Percentiles rank a stretch among this genome's conserved stretches.
These are phyloP conservation scores for Fragaria ananassa DNA, from an alignment of 306 rosid species.

Conservation along the genomic window DNA sequence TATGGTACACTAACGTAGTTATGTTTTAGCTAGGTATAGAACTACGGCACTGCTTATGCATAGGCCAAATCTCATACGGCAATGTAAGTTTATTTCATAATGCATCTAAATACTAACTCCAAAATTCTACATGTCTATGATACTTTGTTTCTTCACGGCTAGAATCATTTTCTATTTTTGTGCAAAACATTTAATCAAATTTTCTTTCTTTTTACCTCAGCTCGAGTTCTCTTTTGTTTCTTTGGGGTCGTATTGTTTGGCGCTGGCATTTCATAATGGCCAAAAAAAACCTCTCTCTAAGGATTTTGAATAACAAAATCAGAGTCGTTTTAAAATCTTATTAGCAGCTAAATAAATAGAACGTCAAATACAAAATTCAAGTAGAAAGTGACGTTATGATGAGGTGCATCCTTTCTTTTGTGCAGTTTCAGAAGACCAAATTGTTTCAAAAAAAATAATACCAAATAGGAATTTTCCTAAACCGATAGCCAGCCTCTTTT, in stretches of 20 bases:
- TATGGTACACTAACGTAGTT: neutral
- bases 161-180: neutral
- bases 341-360: neutral
- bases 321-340: neutral
- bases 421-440: neutral
- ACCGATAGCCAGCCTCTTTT: neutral
- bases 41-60: neutral
- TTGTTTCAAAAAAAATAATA: neutral
- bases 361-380: too few species aligned
- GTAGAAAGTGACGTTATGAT: neutral
- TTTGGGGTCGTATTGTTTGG: neutral
- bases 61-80: neutral
- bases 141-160: too few species aligned
- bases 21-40: neutral
- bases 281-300: neutral
- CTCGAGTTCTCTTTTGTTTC: neutral
- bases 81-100: neutral
- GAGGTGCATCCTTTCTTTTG: neutral
- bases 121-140: neutral
- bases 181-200: too few species aligned
- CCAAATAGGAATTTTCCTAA: neutral
- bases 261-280: neutral
- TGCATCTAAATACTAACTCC: neutral
- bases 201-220: neutral
- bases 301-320: neutral